Conservation (phyloP, 495 filamentous ascomycete genomes). For the Chaetomium cochliodes region DNA sequence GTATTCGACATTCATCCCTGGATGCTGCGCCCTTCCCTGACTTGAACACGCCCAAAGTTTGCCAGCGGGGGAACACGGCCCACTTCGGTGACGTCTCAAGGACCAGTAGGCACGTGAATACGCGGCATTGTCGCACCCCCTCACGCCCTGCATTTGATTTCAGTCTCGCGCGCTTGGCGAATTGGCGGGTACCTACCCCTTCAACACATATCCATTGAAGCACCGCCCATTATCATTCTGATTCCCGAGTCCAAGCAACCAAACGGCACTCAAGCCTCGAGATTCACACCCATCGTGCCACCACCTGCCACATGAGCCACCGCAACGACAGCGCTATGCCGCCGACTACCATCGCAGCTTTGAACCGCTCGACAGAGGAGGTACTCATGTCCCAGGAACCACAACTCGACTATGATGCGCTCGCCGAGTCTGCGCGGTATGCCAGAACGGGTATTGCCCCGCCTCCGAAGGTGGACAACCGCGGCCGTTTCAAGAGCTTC, state of each 20-base stretch:
- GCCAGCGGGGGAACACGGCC: not conserved
- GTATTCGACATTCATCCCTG: not conserved
- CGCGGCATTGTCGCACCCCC: not conserved
- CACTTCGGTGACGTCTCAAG: not conserved
- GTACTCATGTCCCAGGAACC: not conserved
- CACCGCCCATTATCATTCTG: too few species aligned
- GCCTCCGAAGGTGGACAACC: constrained; percentile 18
- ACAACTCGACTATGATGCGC: not conserved
- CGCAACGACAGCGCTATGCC: not conserved
- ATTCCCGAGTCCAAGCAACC: too few species aligned
- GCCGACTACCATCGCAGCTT: not conserved
- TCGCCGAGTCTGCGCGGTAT: not conserved
- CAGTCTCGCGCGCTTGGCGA: too few species aligned
- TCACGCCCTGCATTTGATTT: too few species aligned
- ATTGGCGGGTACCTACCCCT: too few species aligned
- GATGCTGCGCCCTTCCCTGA: not conserved
- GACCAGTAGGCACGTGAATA: not conserved
- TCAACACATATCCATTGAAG: too few species aligned
- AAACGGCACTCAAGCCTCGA: too few species aligned
- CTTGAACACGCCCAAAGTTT: not conserved
- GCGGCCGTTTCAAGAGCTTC: constrained; percentile 23
- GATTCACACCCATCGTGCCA: too few species aligned
- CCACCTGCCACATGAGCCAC: too few species aligned
- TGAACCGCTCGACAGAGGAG: not conserved
- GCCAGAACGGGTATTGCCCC: constrained; percentile 7